phyloP scores from a whole-genome alignment of 352 stramenopile genomes.

The Aphanomyces astaci region DNA sequence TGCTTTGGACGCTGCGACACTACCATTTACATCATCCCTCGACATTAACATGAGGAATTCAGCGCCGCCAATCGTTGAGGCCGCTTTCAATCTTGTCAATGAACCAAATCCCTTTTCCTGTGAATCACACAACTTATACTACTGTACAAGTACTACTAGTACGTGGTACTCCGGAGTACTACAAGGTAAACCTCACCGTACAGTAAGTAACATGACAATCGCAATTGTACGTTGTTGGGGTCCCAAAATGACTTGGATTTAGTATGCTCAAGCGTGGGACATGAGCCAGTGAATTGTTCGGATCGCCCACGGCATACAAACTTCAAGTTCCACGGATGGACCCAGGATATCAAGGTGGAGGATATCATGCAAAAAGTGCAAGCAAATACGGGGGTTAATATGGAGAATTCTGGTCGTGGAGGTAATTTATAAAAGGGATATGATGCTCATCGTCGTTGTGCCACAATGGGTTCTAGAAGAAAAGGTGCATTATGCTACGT shows the following conservation, averaged over 20 bases:
- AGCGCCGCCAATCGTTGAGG: too few relatives aligned
- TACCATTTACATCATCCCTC: too few relatives aligned
- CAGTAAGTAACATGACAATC: too few relatives aligned
- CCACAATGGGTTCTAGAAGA: neutral
- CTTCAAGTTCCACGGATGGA: neutral
- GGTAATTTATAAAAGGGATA: neutral
- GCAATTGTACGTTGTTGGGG: too few relatives aligned
- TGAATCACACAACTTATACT: too few relatives aligned
- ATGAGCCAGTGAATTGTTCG: neutral
- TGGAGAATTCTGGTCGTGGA: neutral
- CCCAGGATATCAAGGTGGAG: neutral
- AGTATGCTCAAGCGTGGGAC: neutral
- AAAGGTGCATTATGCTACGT: neutral
- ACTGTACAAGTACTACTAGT: too few relatives aligned
- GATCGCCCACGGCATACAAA: neutral
- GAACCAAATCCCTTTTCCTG: too few relatives aligned
- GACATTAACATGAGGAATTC: too few relatives aligned
- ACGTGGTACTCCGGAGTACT: too few relatives aligned
- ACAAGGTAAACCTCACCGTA: too few relatives aligned
- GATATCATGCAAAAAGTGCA: neutral
- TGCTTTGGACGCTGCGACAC: too few relatives aligned
- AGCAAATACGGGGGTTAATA: neutral
- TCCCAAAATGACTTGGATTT: neutral
- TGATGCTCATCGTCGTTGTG: neutral
- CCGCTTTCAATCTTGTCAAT: too few relatives aligned